phyloP scores from a whole-genome alignment of 768 basidiomycete species.

The Suillus subluteus region DNA sequence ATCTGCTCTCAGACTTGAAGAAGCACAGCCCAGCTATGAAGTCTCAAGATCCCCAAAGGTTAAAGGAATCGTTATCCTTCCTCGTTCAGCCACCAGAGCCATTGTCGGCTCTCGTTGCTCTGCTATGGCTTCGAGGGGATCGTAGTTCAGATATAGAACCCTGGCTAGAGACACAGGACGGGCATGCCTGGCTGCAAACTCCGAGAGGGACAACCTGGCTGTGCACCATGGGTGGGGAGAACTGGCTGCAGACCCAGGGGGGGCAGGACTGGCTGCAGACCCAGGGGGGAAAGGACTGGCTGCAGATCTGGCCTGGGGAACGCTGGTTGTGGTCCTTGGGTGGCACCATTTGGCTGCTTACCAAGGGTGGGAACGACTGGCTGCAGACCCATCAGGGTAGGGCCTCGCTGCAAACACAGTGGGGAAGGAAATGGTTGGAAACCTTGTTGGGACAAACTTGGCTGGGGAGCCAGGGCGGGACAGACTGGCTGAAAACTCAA shows the following conservation, averaged over 20 bases:
- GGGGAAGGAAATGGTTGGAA: neutral
- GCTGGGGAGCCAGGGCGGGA: neutral
- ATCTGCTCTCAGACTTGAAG: neutral
- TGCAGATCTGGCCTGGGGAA: neutral
- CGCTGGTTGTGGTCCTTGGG: slow-evolving; percentile 3
- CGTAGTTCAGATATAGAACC: neutral
- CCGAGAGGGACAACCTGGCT: neutral
- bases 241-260: neutral
- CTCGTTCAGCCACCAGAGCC: neutral
- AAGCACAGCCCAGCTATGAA: neutral
- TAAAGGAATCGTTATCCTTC: neutral
- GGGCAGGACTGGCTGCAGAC: neutral
- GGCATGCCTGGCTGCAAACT: neutral
- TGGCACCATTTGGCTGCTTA: neutral
- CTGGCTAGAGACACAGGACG: neutral
- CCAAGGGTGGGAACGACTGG: neutral
- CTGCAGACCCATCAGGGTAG: neutral
- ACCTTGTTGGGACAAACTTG: neutral
- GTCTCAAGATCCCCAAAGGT: neutral
- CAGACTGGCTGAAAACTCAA: neutral
- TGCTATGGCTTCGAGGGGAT: neutral
- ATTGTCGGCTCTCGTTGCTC: neutral
- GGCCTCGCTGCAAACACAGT: neutral
- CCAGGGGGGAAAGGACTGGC: neutral
- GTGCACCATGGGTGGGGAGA: neutral